phyloP scores from a whole-genome alignment of 1,139 yeast species.

The Yamadazyma blattariae region DNA sequence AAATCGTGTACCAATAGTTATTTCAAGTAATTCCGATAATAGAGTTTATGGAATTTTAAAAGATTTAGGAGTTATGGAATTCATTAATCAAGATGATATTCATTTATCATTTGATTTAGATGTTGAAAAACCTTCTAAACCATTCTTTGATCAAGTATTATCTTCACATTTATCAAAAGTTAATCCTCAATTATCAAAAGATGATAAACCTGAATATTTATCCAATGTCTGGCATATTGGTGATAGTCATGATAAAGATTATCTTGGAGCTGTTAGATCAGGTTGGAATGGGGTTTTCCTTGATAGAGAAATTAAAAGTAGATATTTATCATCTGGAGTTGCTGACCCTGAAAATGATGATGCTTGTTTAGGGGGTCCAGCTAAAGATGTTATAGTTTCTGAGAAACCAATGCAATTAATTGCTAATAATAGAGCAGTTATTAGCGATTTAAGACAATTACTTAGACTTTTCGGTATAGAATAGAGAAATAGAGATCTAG shows the following conservation, averaged over 20 bases:
- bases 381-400: not conserved
- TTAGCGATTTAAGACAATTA: conserved; percentile 26
- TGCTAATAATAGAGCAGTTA: conserved; percentile 37
- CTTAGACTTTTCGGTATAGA: conserved; percentile 6
- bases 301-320: conserved; percentile 36
- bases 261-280: conserved; percentile 46
- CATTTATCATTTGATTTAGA: conserved; percentile 58
- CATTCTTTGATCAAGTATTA: conserved; percentile 43
- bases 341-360: conserved; percentile 15
- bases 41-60: conserved; percentile 42
- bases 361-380: conserved; percentile 11
- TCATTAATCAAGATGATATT: conserved; percentile 33
- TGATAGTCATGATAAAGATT: conserved; percentile 55
- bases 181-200: conserved; percentile 1
- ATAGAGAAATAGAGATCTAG: too few species aligned
- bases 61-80: conserved; percentile 41
- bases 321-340: conserved; percentile 10
- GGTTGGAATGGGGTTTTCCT: conserved; percentile 64
- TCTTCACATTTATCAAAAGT: conserved; percentile 8
- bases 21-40: conserved; percentile 62
- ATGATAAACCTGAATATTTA: conserved; percentile 15
- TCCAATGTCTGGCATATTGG: conserved; percentile 62
- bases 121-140: conserved; percentile 47
- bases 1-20: conserved; percentile 36
- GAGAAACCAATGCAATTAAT: conserved; percentile 17